Percentiles rank a stretch among this genome's conserved stretches.
Conservation (phyloP, 495 filamentous ascomycete species). For the Podospora didyma region DNA sequence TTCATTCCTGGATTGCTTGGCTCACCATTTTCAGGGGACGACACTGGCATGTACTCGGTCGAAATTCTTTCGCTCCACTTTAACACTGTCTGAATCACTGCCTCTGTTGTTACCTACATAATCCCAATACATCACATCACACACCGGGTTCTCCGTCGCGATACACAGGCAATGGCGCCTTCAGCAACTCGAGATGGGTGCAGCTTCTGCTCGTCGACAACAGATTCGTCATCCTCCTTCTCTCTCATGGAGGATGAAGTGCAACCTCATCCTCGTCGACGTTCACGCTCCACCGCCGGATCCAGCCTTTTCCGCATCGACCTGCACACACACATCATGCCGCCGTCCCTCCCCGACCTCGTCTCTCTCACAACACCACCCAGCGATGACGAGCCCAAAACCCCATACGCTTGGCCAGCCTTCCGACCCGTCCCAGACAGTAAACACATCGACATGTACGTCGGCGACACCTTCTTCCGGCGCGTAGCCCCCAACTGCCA, state of each 20-base stretch:
- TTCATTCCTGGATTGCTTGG: no score
- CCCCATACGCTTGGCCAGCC: slow-evolving; percentile 25
- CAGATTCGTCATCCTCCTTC: slow-evolving; percentile 2
- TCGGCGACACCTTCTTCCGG: slow-evolving; percentile 24
- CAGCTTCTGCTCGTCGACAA: background rate
- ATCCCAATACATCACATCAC: no score
- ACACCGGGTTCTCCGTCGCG: no score
- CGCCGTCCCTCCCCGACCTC: slow-evolving; percentile 18
- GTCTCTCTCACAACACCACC: slow-evolving; percentile 11
- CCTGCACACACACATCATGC: slow-evolving; percentile 33
- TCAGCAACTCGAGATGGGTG: background rate
- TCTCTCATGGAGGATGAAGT: background rate
- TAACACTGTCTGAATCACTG: no score
- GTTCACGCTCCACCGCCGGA: background rate
- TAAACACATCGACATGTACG: slow-evolving; percentile 25
- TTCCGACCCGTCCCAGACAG: slow-evolving; percentile 14
- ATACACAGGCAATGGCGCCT: slow-evolving; percentile 21
- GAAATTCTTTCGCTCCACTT: no score
- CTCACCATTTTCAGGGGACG: no score
- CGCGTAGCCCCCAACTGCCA: slow-evolving; percentile 23
- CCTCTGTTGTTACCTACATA: no score
- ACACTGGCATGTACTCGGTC: no score
- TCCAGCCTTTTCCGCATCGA: slow-evolving; percentile 27
- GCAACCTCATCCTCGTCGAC: background rate
- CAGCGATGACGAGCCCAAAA: background rate